Evolutionary conservation across 2,329 filamentous ascomycete genomes (phyloP).

Genomic region (Alternaria sp.): DNA sequence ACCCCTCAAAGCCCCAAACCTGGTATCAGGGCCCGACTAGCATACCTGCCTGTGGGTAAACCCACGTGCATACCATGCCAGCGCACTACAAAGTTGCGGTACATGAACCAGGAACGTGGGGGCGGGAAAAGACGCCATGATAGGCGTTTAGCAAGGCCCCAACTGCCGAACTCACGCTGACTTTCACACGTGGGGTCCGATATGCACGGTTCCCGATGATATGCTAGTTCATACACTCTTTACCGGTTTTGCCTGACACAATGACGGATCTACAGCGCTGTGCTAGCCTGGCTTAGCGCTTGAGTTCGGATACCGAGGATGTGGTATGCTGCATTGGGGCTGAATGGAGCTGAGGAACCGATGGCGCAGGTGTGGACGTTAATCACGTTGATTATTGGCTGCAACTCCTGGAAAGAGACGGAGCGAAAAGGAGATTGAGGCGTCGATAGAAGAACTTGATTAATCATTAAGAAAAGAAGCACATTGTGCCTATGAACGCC

Average conservation of each 20-base stretch:
- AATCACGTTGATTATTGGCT: neutral
- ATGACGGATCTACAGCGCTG: neutral
- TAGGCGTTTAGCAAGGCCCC: neutral
- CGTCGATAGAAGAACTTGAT: neutral
- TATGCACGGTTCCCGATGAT: neutral
- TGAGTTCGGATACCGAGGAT: neutral
- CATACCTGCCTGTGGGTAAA: neutral
- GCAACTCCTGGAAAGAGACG: neutral
- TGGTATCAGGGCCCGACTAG: neutral
- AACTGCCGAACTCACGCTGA: neutral
- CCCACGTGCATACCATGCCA: neutral
- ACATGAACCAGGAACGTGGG: neutral
- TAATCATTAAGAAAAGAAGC: neutral
- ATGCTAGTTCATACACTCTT: neutral
- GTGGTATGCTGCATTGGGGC: neutral
- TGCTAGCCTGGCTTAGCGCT: neutral
- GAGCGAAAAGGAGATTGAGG: neutral
- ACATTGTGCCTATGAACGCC: neutral
- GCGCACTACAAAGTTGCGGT: neutral
- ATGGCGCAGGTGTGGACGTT: neutral
- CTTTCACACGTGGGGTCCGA: neutral
- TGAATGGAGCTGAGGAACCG: neutral
- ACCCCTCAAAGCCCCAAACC: neutral
- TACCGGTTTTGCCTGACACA: neutral
- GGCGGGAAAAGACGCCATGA: neutral